Conservation (phyloP, 2,329 filamentous ascomycete genomes). For the Basipetospora chlamydospora region DNA sequence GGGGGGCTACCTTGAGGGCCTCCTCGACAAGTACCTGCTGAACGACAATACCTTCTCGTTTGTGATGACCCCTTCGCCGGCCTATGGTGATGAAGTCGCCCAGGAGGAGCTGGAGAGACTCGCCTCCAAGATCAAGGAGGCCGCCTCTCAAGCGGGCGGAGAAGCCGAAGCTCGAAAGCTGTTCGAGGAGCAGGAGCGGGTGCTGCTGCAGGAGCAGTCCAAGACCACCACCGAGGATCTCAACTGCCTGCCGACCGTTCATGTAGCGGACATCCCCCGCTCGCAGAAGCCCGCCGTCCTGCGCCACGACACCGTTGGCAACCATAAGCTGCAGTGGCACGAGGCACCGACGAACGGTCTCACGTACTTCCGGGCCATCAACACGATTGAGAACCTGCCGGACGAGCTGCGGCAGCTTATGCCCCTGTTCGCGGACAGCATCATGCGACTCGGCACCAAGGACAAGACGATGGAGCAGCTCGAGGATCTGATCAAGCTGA, state of each 20-base stretch:
- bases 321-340: constrained; percentile 69
- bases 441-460: constrained; percentile 86
- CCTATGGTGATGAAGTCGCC: constrained; percentile 58
- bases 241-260: constrained; percentile 73
- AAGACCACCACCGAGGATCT: constrained; percentile 74
- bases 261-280: constrained; percentile 79
- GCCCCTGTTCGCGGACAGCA: constrained; percentile 78
- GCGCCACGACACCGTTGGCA: constrained; percentile 50
- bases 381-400: constrained; percentile 63
- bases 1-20: constrained; percentile 65
- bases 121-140: constrained; percentile 57
- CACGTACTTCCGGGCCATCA: constrained; percentile 88
- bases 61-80: constrained; percentile 77
- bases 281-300: constrained; percentile 46
- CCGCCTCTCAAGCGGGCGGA: constrained; percentile 52
- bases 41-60: constrained; percentile 81
- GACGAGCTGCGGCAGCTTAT: constrained; percentile 73
- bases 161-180: constrained; percentile 56
- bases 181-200: constrained; percentile 64
- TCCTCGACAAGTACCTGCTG: constrained; percentile 81
- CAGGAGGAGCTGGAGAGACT: constrained; percentile 65
- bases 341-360: constrained; percentile 89
- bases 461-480: constrained; percentile 84
- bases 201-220: constrained; percentile 68
- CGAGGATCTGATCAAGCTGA: constrained; percentile 90